Conservation (phyloP, 2,329 filamentous ascomycete genomes). For the Tolypocladium sp. region DNA sequence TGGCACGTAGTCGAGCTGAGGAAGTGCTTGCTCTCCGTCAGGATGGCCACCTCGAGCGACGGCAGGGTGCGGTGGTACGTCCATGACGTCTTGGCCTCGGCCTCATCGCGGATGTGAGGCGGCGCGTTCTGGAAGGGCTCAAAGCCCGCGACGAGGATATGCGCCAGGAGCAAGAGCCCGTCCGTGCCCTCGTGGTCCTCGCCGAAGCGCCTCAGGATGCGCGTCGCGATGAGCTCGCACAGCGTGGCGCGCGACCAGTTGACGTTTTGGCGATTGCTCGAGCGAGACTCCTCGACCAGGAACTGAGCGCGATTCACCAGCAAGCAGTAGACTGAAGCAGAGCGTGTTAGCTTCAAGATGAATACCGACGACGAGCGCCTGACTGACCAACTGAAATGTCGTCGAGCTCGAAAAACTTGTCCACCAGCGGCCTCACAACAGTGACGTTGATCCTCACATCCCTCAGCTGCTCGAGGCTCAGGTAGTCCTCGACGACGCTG, state of each 20-base stretch:
- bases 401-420: conserved; percentile 69
- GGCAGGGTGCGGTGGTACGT: conserved; percentile 54
- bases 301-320: conserved; percentile 77
- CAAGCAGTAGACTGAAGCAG: conserved; percentile 61
- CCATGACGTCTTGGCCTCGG: conserved; percentile 38
- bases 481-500: conserved; percentile 52
- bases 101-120: conserved; percentile 51
- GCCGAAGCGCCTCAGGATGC: conserved; percentile 68
- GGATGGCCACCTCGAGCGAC: conserved; percentile 72
- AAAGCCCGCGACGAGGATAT: conserved; percentile 75
- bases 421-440: conserved; percentile 73
- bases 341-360: neutral
- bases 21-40: conserved; percentile 73
- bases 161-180: conserved; percentile 64
- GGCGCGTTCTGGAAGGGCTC: conserved; percentile 81
- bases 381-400: conserved; percentile 66
- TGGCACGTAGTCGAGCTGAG: conserved; percentile 70
- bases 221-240: conserved; percentile 72
- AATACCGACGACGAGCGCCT: neutral
- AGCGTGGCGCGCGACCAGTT: conserved; percentile 68
- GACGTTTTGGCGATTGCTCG: conserved; percentile 72
- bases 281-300: conserved; percentile 64
- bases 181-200: conserved; percentile 65
- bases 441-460: conserved; percentile 75
- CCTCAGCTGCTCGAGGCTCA: conserved; percentile 66